Percentiles rank a stretch among this genome's conserved stretches.
These are phyloP conservation scores for Lasiosphaeria ovina DNA, from an alignment of 495 filamentous ascomycete genomes.

Conservation along the genomic window DNA sequence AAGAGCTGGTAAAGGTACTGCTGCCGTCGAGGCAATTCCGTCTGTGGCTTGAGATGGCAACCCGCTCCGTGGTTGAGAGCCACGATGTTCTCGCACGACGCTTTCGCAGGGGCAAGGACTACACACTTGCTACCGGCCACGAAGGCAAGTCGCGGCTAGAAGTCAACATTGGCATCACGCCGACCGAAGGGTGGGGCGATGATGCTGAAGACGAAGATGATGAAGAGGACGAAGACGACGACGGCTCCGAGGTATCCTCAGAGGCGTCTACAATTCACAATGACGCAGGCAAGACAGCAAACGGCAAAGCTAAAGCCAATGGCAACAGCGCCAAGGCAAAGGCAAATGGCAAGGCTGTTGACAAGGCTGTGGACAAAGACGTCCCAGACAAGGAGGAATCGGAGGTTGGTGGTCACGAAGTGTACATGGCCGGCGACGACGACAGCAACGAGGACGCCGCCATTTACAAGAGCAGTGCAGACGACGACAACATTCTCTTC, in stretches of 20 bases:
- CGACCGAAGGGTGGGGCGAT: conserved; percentile 77
- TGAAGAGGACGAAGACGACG: conserved; percentile 38
- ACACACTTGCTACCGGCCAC: conserved; percentile 85
- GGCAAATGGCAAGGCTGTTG: conserved; percentile 38
- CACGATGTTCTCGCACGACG: conserved; percentile 73
- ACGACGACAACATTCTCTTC: conserved; percentile 90
- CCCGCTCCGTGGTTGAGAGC: conserved; percentile 62
- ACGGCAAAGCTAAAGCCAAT: conserved; percentile 45
- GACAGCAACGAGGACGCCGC: conserved; percentile 75
- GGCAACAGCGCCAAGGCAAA: conserved; percentile 30
- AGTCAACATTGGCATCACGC: conserved; percentile 79
- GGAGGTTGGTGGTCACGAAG: conserved; percentile 81
- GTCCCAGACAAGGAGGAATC: conserved; percentile 32
- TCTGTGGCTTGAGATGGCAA: conserved; percentile 83
- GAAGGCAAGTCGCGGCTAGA: conserved; percentile 82
- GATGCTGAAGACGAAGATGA: conserved; percentile 59
- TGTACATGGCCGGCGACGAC: conserved; percentile 89
- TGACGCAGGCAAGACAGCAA: conserved; percentile 33
- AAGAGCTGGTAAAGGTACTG: conserved; percentile 72
- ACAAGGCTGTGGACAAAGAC: conserved; percentile 20
- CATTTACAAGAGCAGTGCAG: conserved; percentile 75
- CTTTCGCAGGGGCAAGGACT: conserved; percentile 85
- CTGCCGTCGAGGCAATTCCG: conserved; percentile 84
- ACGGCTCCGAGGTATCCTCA: conserved; percentile 21
- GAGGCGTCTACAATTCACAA: conserved; percentile 24